Conservation (phyloP, 2,329 filamentous ascomycete genomes). For the Ambrosiella xylebori region DNA sequence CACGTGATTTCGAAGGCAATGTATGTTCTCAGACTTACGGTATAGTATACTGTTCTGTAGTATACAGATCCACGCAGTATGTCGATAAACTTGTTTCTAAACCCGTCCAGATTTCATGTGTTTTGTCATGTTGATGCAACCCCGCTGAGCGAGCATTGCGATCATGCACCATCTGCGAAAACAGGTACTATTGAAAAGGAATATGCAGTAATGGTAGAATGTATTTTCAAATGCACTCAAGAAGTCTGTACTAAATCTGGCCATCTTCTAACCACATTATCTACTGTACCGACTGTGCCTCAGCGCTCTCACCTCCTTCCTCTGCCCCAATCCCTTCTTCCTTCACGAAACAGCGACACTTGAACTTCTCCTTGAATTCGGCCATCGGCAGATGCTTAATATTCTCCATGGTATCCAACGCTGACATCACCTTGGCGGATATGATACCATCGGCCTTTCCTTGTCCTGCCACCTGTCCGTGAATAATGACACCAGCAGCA, state of each 20-base stretch:
- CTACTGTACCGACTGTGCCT: neutral
- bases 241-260: neutral
- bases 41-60: too few relatives aligned
- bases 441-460: slow-evolving; percentile 44
- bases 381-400: slow-evolving; percentile 28
- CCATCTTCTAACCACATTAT: neutral
- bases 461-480: slow-evolving; percentile 49
- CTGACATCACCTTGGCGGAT: slow-evolving; percentile 55
- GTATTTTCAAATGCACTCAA: neutral
- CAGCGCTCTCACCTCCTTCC: neutral
- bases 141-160: neutral
- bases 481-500: slow-evolving; percentile 59
- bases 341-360: slow-evolving; percentile 41
- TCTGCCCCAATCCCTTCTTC: slow-evolving; percentile 2
- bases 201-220: too few relatives aligned
- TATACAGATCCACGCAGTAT: too few relatives aligned
- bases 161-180: neutral
- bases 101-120: neutral
- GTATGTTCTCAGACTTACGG: too few relatives aligned
- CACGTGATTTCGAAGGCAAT: too few relatives aligned
- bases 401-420: slow-evolving; percentile 36
- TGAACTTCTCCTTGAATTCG: slow-evolving; percentile 42
- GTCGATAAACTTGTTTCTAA: too few relatives aligned
- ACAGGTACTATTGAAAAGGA: neutral
- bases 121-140: neutral